Evolutionary conservation across 352 stramenopile genomes (phyloP).

Genomic region (Pythium sukuiense): DNA sequence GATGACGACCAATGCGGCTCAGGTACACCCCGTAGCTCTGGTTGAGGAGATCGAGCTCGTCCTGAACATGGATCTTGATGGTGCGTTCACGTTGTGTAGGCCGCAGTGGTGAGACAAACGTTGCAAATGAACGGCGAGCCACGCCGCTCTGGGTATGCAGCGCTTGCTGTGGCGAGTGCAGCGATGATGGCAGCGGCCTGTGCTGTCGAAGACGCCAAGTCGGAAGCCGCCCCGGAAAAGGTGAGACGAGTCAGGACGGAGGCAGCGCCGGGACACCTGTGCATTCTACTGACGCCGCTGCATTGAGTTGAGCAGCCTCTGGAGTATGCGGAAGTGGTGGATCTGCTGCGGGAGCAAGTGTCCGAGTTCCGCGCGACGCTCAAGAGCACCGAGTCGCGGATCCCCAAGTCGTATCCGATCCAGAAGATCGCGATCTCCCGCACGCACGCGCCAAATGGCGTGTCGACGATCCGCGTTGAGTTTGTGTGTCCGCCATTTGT

Average conservation of each 20-base stretch:
- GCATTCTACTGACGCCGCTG: not conserved
- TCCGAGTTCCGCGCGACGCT: slow-evolving; percentile 76
- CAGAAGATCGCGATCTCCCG: slow-evolving; percentile 84
- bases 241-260: slow-evolving; percentile 1
- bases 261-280: not conserved
- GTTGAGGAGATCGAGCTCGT: too few relatives aligned
- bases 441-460: slow-evolving; percentile 75
- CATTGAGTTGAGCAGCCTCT: slow-evolving; percentile 38
- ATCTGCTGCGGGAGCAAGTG: slow-evolving; percentile 67
- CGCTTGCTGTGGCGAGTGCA: slow-evolving; percentile 9
- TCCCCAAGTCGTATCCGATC: slow-evolving; percentile 78
- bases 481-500: slow-evolving; percentile 78
- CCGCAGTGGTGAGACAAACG: slow-evolving; percentile 1
- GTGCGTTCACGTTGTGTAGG: slow-evolving; percentile 5
- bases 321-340: slow-evolving; percentile 65
- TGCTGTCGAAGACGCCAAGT: slow-evolving; percentile 1
- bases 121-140: not conserved
- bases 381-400: slow-evolving; percentile 68
- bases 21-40: not conserved
- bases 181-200: not conserved
- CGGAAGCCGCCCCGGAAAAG: slow-evolving; percentile 19
- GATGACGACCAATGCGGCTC: not conserved
- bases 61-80: not conserved
- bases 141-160: not conserved
- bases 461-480: slow-evolving; percentile 81